Percentiles rank a stretch among this genome's conserved stretches.
Evolutionary conservation across 306 rosid species (phyloP).

Genomic region (Dalbergia cochinchinensis): DNA sequence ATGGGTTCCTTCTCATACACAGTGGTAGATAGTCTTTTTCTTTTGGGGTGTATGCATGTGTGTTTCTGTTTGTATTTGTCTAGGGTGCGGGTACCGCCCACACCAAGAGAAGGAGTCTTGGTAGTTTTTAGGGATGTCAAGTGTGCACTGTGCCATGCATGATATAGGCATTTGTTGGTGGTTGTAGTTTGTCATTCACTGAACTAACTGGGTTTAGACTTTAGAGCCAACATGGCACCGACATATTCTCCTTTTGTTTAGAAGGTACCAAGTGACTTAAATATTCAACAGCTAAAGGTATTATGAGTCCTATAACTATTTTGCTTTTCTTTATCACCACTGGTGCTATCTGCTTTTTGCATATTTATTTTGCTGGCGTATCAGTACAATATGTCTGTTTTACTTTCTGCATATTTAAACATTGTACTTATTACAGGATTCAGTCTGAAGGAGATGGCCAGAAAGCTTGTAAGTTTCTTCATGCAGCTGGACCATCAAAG

Average conservation of each 20-base stretch:
- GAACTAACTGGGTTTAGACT: background rate
- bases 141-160: too few species aligned
- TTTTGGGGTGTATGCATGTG: background rate
- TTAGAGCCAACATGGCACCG: constrained; percentile 12
- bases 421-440: constrained; percentile 62
- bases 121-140: constrained; percentile 30
- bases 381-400: constrained; percentile 26
- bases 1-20: constrained; percentile 15
- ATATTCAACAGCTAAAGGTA: background rate
- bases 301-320: too few species aligned
- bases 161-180: constrained; percentile 24
- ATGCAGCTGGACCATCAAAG: constrained; percentile 84
- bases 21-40: background rate
- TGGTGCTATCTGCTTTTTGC: too few species aligned
- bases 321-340: too few species aligned
- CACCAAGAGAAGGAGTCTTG: constrained; percentile 20
- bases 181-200: background rate
- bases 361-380: background rate
- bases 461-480: constrained; percentile 82
- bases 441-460: constrained; percentile 78
- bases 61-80: background rate
- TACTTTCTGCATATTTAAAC: constrained; percentile 22
- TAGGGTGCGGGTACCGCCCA: constrained; percentile 10
- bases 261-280: constrained; percentile 29
- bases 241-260: constrained; percentile 4